phyloP scores from a whole-genome alignment of 129 eudicot genomes.

The Calendula officinalis region DNA sequence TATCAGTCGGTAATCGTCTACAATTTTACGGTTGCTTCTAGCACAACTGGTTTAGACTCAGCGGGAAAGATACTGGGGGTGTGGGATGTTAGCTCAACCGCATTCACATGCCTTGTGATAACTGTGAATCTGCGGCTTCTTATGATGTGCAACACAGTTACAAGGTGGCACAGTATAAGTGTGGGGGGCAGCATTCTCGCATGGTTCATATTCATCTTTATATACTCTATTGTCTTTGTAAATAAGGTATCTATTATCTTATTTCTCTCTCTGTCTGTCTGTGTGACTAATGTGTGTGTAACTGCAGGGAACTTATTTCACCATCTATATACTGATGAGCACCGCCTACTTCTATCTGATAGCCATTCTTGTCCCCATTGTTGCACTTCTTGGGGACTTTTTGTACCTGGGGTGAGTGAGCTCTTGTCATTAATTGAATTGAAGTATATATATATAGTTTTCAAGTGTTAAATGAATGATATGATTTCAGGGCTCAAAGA shows the following conservation, averaged over 20 bases:
- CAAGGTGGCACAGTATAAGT: conserved; percentile 93
- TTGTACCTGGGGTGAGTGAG: conserved; percentile 64
- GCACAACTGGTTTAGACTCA: conserved; percentile 58
- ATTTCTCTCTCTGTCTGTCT: background rate
- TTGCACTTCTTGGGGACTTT: conserved; percentile 78
- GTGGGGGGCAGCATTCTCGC: conserved; percentile 79
- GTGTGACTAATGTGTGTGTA: conserved; percentile 1
- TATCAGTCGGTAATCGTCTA: conserved; percentile 84
- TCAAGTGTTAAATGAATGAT: background rate
- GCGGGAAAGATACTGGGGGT: conserved; percentile 86
- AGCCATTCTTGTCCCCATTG: conserved; percentile 71
- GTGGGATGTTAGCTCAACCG: conserved; percentile 95
- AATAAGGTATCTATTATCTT: conserved; percentile 42
- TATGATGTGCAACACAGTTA: conserved; percentile 83
- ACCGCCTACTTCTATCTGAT: conserved; percentile 71
- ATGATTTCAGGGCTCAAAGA: conserved; percentile 65
- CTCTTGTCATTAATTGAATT: background rate
- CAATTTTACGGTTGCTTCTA: conserved; percentile 62
- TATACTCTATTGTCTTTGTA: conserved; percentile 64
- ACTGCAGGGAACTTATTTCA: conserved; percentile 67
- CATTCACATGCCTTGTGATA: conserved; percentile 77
- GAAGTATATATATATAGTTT: too few species aligned
- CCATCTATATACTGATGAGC: conserved; percentile 65
- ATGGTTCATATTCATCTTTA: conserved; percentile 82
- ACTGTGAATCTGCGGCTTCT: conserved; percentile 95